These are phyloP conservation scores for Fusarium liriodendri DNA, from an alignment of 2,329 filamentous ascomycete genomes.

Conservation along the genomic window DNA sequence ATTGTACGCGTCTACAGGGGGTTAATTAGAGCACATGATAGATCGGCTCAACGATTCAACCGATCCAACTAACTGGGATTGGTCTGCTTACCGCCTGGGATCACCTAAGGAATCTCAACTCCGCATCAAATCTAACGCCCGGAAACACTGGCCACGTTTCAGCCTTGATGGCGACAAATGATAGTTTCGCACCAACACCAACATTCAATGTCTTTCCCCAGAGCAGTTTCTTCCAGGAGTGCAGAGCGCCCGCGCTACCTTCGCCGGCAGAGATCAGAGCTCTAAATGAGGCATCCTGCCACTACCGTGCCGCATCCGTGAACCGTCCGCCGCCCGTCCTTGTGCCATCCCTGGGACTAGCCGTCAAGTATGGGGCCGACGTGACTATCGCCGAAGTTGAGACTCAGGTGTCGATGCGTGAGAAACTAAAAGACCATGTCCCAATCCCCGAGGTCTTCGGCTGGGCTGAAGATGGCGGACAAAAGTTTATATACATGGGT, in stretches of 20 bases:
- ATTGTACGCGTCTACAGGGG: neutral
- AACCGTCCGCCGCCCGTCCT: conserved; percentile 45
- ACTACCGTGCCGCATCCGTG: conserved; percentile 31
- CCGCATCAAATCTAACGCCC: neutral
- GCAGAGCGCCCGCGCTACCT: conserved; percentile 40
- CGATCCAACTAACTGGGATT: no score
- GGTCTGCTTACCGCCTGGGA: neutral
- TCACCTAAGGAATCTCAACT: neutral
- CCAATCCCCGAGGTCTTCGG: conserved; percentile 51
- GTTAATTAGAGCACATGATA: neutral
- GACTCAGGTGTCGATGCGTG: conserved; percentile 43
- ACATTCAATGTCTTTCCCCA: neutral
- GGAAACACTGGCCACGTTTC: neutral
- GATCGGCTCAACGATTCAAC: no score
- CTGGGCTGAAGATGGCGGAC: conserved; percentile 29
- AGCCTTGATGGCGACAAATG: neutral
- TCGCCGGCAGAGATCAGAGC: conserved; percentile 45
- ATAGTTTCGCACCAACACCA: neutral
- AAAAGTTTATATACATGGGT: conserved; percentile 45
- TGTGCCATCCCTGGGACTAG: conserved; percentile 46
- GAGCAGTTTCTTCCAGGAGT: conserved; percentile 39
- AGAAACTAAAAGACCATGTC: conserved; percentile 40
- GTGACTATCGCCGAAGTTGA: conserved; percentile 45
- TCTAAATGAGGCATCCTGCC: conserved; percentile 38
- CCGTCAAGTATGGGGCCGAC: conserved; percentile 51